These are phyloP conservation scores for Daldinia grandis DNA, from an alignment of 495 filamentous ascomycete species.

Conservation along the genomic window DNA sequence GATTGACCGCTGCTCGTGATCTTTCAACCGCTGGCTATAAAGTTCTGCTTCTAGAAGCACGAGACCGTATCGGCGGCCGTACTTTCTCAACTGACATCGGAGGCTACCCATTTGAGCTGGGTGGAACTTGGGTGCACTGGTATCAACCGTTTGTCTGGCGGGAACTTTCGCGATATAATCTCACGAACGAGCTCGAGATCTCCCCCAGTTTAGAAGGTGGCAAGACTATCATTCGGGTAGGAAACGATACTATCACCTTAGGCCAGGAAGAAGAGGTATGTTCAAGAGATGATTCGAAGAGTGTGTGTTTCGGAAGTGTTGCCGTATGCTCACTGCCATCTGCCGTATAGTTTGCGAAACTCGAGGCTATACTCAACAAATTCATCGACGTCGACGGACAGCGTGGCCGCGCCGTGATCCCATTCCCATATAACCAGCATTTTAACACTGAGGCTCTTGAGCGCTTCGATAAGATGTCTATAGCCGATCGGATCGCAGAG, in stretches of 20 bases:
- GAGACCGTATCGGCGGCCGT: conserved; percentile 49
- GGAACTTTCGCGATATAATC: not conserved
- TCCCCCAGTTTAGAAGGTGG: not conserved
- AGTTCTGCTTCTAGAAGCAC: conserved; percentile 47
- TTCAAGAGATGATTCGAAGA: not conserved
- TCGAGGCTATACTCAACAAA: not conserved
- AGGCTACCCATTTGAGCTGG: not conserved
- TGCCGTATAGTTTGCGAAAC: not conserved
- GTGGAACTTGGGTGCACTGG: not conserved
- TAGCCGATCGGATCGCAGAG: conserved; percentile 11
- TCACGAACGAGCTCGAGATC: not conserved
- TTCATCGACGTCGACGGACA: not conserved
- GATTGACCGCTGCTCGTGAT: conserved; percentile 28
- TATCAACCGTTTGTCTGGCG: not conserved
- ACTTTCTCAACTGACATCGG: conserved; percentile 31
- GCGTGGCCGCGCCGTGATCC: not conserved
- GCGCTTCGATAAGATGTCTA: conserved; percentile 22
- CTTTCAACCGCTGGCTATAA: conserved; percentile 23
- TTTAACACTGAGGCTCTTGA: conserved; percentile 40
- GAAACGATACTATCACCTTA: not conserved
- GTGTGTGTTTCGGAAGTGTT: not conserved
- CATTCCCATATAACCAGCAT: conserved; percentile 7
- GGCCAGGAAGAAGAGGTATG: not conserved
- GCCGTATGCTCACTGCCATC: not conserved
- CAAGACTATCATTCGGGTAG: not conserved